Conservation (phyloP, 495 filamentous ascomycete species). For the Xylaria venustula region DNA sequence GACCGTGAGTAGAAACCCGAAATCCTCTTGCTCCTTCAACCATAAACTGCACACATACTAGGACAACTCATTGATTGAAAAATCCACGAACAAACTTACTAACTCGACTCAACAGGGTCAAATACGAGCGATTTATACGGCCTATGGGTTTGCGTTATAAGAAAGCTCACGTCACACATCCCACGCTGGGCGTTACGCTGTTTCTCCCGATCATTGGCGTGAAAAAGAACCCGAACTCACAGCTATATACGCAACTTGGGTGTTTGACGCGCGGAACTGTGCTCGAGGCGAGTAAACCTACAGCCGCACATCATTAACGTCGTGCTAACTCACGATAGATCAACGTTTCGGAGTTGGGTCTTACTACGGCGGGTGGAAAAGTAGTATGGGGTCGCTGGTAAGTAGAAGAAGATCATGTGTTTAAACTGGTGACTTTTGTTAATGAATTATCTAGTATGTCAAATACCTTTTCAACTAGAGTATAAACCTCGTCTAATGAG, state of each 20-base stretch:
- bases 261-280: conserved; percentile 94
- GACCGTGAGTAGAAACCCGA: conserved; percentile 46
- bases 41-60: too few relatives aligned
- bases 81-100: not conserved
- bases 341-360: conserved; percentile 88
- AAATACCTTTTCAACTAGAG: conserved; percentile 68
- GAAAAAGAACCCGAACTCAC: conserved; percentile 98
- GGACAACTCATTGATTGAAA: too few relatives aligned
- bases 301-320: not conserved
- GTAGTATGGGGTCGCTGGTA: conserved; percentile 66
- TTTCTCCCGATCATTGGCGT: conserved; percentile 77
- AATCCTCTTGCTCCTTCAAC: too few relatives aligned
- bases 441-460: conserved; percentile 43
- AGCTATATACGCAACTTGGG: conserved; percentile 90
- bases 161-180: conserved; percentile 90
- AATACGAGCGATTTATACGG: conserved; percentile 83
- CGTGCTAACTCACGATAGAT: conserved; percentile 39
- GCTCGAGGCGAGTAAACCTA: conserved; percentile 53
- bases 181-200: conserved; percentile 76
- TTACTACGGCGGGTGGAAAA: conserved; percentile 91
- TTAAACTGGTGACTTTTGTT: not conserved
- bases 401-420: not conserved
- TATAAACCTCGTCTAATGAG: too few relatives aligned
- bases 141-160: conserved; percentile 81
- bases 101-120: conserved; percentile 50